These are phyloP conservation scores for Ploettnerulaceae sp. DNA, from an alignment of 2,329 filamentous ascomycete species.

Conservation along the genomic window DNA sequence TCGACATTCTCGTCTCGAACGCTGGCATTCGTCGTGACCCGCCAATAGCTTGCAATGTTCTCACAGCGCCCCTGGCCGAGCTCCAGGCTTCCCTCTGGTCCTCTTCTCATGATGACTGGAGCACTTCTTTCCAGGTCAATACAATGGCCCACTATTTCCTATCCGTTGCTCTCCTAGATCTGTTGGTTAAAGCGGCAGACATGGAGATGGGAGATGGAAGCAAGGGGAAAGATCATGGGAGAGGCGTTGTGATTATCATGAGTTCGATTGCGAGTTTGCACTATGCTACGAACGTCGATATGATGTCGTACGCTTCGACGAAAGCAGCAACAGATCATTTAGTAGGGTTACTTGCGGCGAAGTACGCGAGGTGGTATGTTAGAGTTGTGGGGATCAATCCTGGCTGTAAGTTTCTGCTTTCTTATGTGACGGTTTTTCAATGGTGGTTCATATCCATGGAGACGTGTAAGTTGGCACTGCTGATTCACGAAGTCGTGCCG, in stretches of 20 bases:
- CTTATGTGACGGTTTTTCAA: background rate
- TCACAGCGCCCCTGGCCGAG: slow-evolving; percentile 37
- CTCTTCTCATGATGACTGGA: slow-evolving; percentile 6
- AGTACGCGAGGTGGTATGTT: slow-evolving; percentile 42
- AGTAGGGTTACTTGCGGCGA: slow-evolving; percentile 44
- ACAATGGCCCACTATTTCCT: slow-evolving; percentile 47
- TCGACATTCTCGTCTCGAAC: slow-evolving; percentile 47
- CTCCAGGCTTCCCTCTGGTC: slow-evolving; percentile 32
- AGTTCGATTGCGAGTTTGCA: slow-evolving; percentile 50
- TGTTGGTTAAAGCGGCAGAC: slow-evolving; percentile 39
- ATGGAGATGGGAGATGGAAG: slow-evolving; percentile 27
- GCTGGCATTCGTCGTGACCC: slow-evolving; percentile 46
- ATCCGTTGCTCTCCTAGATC: slow-evolving; percentile 41
- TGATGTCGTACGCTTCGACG: slow-evolving; percentile 47
- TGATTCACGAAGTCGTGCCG: slow-evolving; percentile 36
- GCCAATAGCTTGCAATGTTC: slow-evolving; percentile 39
- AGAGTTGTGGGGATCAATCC: slow-evolving; percentile 42
- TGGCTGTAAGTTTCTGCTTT: slow-evolving; percentile 35
- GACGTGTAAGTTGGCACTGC: background rate
- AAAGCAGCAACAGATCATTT: slow-evolving; percentile 50
- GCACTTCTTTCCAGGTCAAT: slow-evolving; percentile 35
- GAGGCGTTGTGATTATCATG: slow-evolving; percentile 44
- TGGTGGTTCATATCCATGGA: too few species aligned
- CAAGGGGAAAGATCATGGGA: slow-evolving; percentile 37
- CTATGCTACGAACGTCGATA: slow-evolving; percentile 47